These are phyloP conservation scores for Fusarium avenaceum DNA, from an alignment of 2,329 filamentous ascomycete genomes.

Conservation along the genomic window DNA sequence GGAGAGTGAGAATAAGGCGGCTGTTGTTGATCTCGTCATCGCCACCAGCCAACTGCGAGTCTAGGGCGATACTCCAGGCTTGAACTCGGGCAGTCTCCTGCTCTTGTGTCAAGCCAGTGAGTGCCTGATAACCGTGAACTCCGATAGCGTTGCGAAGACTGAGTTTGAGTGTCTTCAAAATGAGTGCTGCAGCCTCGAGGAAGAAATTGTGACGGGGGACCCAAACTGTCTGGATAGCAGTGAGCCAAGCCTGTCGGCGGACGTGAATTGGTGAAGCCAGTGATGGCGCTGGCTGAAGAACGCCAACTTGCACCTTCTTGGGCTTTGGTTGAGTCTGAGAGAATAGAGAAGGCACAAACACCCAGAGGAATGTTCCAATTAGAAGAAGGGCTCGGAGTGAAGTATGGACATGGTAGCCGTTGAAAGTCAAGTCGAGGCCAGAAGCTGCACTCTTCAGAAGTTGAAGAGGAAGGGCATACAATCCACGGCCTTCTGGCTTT, in stretches of 20 bases:
- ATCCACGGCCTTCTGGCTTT: conserved; percentile 73
- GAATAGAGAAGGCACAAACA: conserved; percentile 68
- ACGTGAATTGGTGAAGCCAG: conserved; percentile 87
- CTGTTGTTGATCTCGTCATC: conserved; percentile 91
- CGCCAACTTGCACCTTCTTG: conserved; percentile 62
- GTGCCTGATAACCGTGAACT: conserved; percentile 78
- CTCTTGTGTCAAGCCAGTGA: conserved; percentile 85
- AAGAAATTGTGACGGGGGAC: conserved; percentile 89
- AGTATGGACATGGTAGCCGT: conserved; percentile 67
- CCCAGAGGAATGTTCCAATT: conserved; percentile 67
- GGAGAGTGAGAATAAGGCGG: conserved; percentile 84
- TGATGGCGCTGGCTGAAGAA: conserved; percentile 72
- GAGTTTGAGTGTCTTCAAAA: conserved; percentile 85
- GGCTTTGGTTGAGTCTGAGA: conserved; percentile 62
- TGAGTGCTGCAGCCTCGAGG: conserved; percentile 84
- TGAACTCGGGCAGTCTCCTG: conserved; percentile 89
- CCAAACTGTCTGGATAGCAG: conserved; percentile 91
- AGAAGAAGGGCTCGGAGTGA: conserved; percentile 67
- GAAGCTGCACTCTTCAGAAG: conserved; percentile 65
- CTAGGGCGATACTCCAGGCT: conserved; percentile 92
- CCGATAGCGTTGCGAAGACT: conserved; percentile 84
- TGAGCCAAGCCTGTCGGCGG: conserved; percentile 90
- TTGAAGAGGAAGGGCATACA: conserved; percentile 74
- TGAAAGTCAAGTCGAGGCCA: conserved; percentile 64
- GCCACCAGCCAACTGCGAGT: conserved; percentile 91